Conservation (phyloP, 306 rosid genomes). For the Cicer pinnatifidum region DNA sequence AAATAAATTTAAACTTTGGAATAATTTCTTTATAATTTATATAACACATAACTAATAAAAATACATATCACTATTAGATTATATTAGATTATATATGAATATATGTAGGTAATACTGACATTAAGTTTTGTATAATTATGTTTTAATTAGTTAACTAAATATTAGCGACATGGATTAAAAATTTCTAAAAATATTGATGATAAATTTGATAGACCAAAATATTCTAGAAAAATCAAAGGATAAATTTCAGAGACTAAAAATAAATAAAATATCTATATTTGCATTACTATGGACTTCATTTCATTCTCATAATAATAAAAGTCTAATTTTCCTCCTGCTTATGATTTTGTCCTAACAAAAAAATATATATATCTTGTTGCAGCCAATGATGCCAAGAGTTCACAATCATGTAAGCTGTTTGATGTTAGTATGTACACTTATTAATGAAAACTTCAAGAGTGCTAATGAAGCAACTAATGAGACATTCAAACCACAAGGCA, state of each 20-base stretch:
- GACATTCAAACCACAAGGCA: slow-evolving; percentile 20
- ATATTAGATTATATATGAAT: too few species aligned
- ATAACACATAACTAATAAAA: too few species aligned
- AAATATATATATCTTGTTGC: neutral
- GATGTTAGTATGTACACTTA: neutral
- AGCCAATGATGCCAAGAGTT: slow-evolving; percentile 15
- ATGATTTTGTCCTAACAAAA: slow-evolving; percentile 28
- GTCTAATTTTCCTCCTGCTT: neutral
- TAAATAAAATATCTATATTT: neutral
- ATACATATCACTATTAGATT: too few species aligned
- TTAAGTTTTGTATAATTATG: too few species aligned
- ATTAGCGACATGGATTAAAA: too few species aligned
- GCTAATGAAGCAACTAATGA: neutral
- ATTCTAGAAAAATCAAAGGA: neutral
- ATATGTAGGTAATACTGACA: too few species aligned
- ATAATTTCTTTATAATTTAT: too few species aligned
- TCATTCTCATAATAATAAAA: neutral
- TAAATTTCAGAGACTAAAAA: neutral
- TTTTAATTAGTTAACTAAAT: too few species aligned
- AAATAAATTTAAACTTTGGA: too few species aligned
- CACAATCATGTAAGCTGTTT: neutral
- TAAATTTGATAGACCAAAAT: too few species aligned
- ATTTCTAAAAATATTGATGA: too few species aligned
- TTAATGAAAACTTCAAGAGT: slow-evolving; percentile 4
- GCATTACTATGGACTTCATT: neutral